Conservation (phyloP, 2,329 filamentous ascomycete genomes). For the Zelopaecilomyces penicillatus region DNA sequence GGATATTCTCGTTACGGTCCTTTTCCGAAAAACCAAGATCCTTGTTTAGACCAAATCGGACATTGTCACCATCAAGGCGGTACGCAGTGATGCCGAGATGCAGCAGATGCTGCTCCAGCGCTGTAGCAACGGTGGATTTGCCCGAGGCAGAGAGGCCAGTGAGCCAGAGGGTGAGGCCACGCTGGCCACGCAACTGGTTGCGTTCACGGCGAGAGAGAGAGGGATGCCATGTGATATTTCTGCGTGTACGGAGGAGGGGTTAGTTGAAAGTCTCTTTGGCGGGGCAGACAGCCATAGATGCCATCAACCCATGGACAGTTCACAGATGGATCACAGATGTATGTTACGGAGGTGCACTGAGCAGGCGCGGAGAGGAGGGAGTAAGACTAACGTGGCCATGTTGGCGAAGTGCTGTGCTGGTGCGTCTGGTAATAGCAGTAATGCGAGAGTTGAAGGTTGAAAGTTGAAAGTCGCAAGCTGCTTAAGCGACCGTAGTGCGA, state of each 20-base stretch:
- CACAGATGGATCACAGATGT: too few species aligned
- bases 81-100: slow-evolving; percentile 78
- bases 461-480: too few species aligned
- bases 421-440: too few species aligned
- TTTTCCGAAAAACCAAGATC: slow-evolving; percentile 90
- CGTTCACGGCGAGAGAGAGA: slow-evolving; percentile 73
- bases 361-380: not conserved
- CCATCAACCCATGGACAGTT: too few species aligned
- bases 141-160: slow-evolving; percentile 93
- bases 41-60: slow-evolving; percentile 96
- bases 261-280: not conserved
- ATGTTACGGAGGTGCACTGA: not conserved
- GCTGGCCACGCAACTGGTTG: slow-evolving; percentile 66
- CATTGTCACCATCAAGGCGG: slow-evolving; percentile 95
- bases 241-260: slow-evolving; percentile 24
- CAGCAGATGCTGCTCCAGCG: slow-evolving; percentile 92
- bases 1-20: slow-evolving; percentile 96
- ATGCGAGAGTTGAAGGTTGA: too few species aligned
- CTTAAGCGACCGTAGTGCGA: too few species aligned
- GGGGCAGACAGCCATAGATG: not conserved
- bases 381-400: slow-evolving; percentile 27
- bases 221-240: slow-evolving; percentile 86
- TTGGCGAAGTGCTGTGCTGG: slow-evolving; percentile 7
- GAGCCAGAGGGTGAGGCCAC: slow-evolving; percentile 94
- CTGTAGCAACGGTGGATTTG: slow-evolving; percentile 94